Evolutionary conservation across 129 eudicot species (phyloP), one percentile per base, ranked within the genome.

Genomic region (Lonicera japonica): DNA sequence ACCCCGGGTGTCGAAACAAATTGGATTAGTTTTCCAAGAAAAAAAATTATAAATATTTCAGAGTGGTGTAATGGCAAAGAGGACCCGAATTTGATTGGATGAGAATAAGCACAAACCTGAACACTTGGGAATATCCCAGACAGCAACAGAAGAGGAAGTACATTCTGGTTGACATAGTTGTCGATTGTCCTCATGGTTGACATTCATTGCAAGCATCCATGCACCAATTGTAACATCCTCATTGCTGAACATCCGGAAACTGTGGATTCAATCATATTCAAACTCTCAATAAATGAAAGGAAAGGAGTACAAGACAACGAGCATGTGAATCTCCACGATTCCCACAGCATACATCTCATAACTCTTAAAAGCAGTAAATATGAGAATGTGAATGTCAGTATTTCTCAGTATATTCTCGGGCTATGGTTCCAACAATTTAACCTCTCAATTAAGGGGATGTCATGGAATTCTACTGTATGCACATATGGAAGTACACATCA

Each of bases 121-220:
- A 80, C 96, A 92, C 48, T 82, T 82, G 57, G 99, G 99, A 62
- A 92, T 82, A 71, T 92, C 99, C 99, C 99, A 92, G 40, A 92
- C 99, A 56, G 96, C 95, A 71, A 92, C 76, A 21, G 95, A 88
- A 21, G 87, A 57, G 55, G 88, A 14, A 34, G 91, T 80, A 55
- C 99, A 92, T 72, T 92, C 82, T 25, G 87, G 65, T 43, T 74
- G 72, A 74, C 99, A 92, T 34, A 88, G 82, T 64, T 63, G 73
- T 58, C 69, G 75, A 53, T 77, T 78, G 63, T 87, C 79, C 76
- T 92, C 99, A 41, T 85, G 96, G 10, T 72, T 76, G 47, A 92
- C 99, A 85, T 92, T 92, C 99, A 92, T 88, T 38, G 99, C 96
- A 73, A 92, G 96, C 96, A 92, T 92, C 99, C 99, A 92, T 29